A percentile compares a stretch with the other conserved stretches of the same genome.
phyloP scores from a whole-genome alignment of 2,329 filamentous ascomycete species.

The Penicillium concentricum region DNA sequence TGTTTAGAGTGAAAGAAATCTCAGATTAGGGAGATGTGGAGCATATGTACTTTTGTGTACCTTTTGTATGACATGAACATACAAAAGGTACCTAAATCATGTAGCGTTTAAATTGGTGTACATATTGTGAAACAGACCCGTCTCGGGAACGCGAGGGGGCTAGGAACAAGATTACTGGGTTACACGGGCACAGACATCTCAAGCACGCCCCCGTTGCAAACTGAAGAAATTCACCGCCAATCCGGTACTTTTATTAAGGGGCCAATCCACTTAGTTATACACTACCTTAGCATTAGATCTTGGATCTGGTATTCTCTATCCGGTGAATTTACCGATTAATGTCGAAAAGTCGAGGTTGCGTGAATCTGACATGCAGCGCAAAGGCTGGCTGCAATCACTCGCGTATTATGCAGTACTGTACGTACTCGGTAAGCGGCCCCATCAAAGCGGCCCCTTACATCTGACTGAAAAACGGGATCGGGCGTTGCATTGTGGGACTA shows the following conservation, averaged over 20 bases:
- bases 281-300: not conserved
- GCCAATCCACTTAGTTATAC: too few relatives aligned
- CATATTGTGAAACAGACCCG: not conserved
- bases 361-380: not conserved
- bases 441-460: not conserved
- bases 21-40: too few relatives aligned
- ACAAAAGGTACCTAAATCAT: not conserved
- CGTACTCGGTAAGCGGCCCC: not conserved
- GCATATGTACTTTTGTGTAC: not conserved
- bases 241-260: too few relatives aligned
- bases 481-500: not conserved
- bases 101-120: not conserved
- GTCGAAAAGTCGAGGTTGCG: not conserved
- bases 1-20: not conserved
- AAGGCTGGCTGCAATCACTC: not conserved
- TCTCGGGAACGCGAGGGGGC: not conserved
- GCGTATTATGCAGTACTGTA: not conserved
- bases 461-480: not conserved
- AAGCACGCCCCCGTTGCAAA: too few relatives aligned
- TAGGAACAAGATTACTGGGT: not conserved
- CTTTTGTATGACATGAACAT: not conserved
- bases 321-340: not conserved
- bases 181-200: not conserved
- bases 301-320: not conserved
- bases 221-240: too few relatives aligned